Evolutionary conservation across 352 stramenopile genomes (phyloP), one percentile per base, ranked within the genome.

Genomic region (Elongisporangium senticosum): DNA sequence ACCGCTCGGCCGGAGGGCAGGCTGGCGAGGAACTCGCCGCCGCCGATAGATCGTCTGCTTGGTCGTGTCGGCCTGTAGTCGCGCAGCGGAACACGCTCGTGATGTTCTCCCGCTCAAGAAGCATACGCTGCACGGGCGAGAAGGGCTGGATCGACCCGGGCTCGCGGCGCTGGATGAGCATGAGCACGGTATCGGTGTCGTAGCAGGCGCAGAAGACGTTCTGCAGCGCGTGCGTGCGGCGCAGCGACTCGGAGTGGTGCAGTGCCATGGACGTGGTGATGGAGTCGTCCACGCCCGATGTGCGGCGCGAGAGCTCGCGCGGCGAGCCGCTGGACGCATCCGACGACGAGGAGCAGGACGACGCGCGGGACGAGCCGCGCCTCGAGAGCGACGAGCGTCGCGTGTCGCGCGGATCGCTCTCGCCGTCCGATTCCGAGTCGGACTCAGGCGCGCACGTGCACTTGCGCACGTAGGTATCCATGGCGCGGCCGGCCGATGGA

Each of bases 121-220:
- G 66, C 58, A 81, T 74, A 55, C 74, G 65, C 62, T 92, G 83
- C 8, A 92, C 56, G 21, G 83, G 83, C 7, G 83, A 89, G 56
- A 90, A 82, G 1, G 62, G 69, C 33, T 43, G 33, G 33, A 43
- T 10, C 5, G 33, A 43, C 5, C 61, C 64, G n/a, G 68, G 63
- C 49, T 91, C 79, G 60, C 77, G 69, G 4, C 78, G 71, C 56
- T 87, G 79, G 28, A 91, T 67, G 2, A 79, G 77, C 10, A 68
- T 55, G 4, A 90, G 60, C 56, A 92, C 78, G 1, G 77, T 92
- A 28, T 90, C 79, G 10, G 77, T 67, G 49, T 90, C 79, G 62
- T 92, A 92, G 60, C 78, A 90, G 11, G 72, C 72, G 58, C 83
- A 92, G 58, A 92, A 92, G 21, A 92, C 73, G 56, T 90, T 92